Evolutionary conservation across 352 stramenopile genomes (phyloP).

Genomic region (Phytophthora hybrid): DNA sequence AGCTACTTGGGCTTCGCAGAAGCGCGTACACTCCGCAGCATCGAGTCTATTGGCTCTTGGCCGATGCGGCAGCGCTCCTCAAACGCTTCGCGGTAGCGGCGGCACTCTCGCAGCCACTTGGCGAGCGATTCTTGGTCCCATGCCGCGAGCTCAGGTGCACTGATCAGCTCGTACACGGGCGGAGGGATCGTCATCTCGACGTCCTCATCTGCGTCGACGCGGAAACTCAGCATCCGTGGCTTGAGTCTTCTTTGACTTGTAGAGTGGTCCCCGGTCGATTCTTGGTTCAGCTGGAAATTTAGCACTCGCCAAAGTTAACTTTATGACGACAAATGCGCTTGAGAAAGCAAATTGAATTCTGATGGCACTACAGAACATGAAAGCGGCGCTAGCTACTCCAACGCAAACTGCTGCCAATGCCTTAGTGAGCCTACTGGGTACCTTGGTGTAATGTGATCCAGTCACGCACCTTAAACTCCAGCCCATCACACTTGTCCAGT

Average conservation of each 20-base stretch:
- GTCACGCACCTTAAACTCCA: neutral
- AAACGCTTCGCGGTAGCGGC: neutral
- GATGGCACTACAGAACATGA: neutral
- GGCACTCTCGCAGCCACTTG: neutral
- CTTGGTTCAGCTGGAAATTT: neutral
- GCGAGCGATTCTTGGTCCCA: neutral
- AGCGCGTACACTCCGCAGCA: neutral
- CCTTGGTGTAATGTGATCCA: neutral
- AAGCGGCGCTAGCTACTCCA: neutral
- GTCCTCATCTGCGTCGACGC: neutral
- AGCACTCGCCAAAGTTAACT: neutral
- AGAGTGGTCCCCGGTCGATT: neutral
- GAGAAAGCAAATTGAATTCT: neutral
- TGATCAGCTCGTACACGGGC: neutral
- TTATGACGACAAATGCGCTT: neutral
- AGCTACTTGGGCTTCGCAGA: neutral
- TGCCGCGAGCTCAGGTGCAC: neutral
- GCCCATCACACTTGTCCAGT: no score
- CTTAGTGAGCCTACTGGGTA: neutral
- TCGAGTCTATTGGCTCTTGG: neutral
- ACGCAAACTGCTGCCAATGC: neutral
- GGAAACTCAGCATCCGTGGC: neutral
- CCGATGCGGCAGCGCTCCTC: neutral
- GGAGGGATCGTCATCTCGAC: conserved; percentile 1
- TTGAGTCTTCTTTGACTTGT: neutral